Conservation (phyloP, 805 yeast species). For the Lipomyces chichibuensis region DNA sequence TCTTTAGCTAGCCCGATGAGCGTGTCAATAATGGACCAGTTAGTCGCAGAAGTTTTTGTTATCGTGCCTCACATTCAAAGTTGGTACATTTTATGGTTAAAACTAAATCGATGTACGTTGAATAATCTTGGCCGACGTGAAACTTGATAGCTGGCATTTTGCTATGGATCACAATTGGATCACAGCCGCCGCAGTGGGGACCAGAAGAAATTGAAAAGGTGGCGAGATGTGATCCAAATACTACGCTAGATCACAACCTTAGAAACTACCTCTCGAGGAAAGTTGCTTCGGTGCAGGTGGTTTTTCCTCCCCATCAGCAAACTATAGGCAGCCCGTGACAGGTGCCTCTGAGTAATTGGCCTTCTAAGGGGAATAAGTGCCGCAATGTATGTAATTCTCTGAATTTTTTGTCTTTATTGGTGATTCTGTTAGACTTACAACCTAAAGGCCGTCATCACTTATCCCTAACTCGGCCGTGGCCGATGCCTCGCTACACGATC, state of each 20-base stretch:
- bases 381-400: not conserved
- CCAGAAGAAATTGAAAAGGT: not conserved
- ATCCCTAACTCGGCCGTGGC: slow-evolving; percentile 29
- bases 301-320: not conserved
- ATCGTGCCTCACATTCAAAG: too few species aligned
- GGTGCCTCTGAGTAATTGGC: not conserved
- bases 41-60: too few species aligned
- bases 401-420: not conserved
- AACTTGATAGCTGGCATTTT: not conserved
- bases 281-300: not conserved
- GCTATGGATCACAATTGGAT: not conserved
- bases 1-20: too few species aligned
- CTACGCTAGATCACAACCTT: not conserved
- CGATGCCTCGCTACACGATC: slow-evolving; percentile 70
- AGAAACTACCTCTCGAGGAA: not conserved
- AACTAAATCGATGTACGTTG: too few species aligned
- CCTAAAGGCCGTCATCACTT: slow-evolving; percentile 42
- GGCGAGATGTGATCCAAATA: not conserved
- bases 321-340: not conserved
- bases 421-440: not conserved
- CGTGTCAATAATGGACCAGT: too few species aligned
- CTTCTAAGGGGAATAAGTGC: not conserved
- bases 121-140: not conserved
- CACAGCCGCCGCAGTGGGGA: not conserved
- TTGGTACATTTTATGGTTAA: too few species aligned